These are phyloP conservation scores for Marchantia paleacea DNA, from an alignment of 225 moss, liverwort and hornwort genomes.

Conservation along the genomic window DNA sequence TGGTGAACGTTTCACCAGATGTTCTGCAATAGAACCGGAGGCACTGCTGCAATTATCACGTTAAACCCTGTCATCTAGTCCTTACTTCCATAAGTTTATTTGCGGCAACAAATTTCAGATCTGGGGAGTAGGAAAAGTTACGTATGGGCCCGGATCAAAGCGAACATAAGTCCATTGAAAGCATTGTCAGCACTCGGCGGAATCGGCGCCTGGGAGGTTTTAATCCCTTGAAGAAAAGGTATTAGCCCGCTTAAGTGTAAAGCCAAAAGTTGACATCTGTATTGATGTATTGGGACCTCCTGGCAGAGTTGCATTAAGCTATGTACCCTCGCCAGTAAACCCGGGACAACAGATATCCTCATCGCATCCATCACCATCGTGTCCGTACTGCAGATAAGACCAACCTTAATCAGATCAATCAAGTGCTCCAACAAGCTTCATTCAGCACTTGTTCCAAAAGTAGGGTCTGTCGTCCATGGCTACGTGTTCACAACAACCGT, in stretches of 20 bases:
- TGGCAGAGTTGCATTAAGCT: neutral
- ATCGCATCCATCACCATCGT: neutral
- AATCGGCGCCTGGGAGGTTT: neutral
- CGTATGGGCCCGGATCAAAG: constrained; percentile 2
- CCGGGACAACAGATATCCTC: neutral
- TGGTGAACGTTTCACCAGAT: too few species aligned
- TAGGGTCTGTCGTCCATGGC: too few species aligned
- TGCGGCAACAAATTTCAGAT: neutral
- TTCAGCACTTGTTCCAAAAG: neutral
- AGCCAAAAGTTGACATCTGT: neutral
- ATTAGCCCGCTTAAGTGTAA: neutral
- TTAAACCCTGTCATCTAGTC: too few species aligned
- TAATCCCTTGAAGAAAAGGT: constrained; percentile 6
- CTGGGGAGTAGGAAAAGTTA: neutral
- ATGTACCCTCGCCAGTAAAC: neutral
- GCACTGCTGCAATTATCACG: too few species aligned
- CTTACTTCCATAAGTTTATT: neutral
- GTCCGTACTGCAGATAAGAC: neutral
- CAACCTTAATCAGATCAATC: neutral
- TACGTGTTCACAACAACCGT: too few species aligned
- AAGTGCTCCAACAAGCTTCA: neutral
- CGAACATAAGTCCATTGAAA: neutral
- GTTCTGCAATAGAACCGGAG: too few species aligned
- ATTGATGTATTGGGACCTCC: neutral
- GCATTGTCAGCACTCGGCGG: neutral